Evolutionary conservation across 2,329 filamentous ascomycete species (phyloP).

Genomic region (Stagonosporopsis vannaccii): DNA sequence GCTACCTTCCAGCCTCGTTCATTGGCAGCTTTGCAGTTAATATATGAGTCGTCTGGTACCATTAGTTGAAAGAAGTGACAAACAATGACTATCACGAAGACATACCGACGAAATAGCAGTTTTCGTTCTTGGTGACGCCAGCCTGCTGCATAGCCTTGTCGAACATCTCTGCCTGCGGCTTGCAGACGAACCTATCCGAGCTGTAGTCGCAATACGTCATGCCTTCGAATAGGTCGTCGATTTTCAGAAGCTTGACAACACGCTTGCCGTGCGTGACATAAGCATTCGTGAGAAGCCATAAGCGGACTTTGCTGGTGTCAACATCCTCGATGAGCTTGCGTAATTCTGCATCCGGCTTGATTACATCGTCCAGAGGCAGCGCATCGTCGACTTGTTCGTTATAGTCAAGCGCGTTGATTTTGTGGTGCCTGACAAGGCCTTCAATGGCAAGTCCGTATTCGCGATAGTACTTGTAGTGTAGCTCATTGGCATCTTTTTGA

Average conservation of each 20-base stretch:
- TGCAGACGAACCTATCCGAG: constrained; percentile 77
- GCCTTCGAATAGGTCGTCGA: constrained; percentile 92
- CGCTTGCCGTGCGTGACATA: constrained; percentile 87
- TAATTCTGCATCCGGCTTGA: constrained; percentile 78
- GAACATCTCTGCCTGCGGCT: constrained; percentile 84
- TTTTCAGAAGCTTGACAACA: constrained; percentile 78
- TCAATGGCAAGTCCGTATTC: constrained; percentile 98
- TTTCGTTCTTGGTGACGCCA: constrained; percentile 68
- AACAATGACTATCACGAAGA: constrained; percentile 19
- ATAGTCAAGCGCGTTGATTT: constrained; percentile 94
- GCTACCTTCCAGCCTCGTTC: constrained; percentile 84
- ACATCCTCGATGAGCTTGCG: constrained; percentile 81
- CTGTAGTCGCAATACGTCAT: constrained; percentile 94
- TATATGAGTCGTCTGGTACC: constrained; percentile 78
- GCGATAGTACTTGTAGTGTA: constrained; percentile 92
- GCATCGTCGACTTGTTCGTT: constrained; percentile 95
- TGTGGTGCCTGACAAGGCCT: constrained; percentile 89
- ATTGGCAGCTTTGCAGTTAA: constrained; percentile 80
- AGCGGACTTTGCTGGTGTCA: constrained; percentile 80
- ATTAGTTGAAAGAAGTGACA: constrained; percentile 19
- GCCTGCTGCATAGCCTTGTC: constrained; percentile 89
- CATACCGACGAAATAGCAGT: constrained; percentile 94
- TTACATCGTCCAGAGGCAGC: constrained; percentile 82
- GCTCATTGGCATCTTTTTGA: constrained; percentile 78
- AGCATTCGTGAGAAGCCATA: constrained; percentile 97